A percentile compares a stretch with the other conserved stretches of the same genome.
Evolutionary conservation across 1,284 basidiomycete genomes (phyloP).

Genomic region (Moesziomyces parantarcticus): DNA sequence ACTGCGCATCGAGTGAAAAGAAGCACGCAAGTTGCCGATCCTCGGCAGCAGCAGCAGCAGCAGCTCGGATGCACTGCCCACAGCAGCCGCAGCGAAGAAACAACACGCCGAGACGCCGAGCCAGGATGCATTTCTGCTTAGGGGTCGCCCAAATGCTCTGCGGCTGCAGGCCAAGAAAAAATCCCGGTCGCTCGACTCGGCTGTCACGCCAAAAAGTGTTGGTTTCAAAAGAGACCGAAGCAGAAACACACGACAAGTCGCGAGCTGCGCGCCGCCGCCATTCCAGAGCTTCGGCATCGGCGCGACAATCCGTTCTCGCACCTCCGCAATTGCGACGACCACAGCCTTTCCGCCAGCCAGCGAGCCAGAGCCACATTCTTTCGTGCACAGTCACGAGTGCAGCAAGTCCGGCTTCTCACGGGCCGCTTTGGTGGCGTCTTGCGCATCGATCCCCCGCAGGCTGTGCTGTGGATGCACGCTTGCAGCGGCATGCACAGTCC

Average conservation of each 20-base stretch:
- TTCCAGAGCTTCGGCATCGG: slow-evolving; percentile 14
- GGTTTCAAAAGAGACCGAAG: slow-evolving; percentile 16
- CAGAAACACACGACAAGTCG: background rate
- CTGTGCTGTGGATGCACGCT: too few relatives aligned
- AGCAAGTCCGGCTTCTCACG: background rate
- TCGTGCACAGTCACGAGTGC: too few relatives aligned
- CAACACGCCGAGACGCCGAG: slow-evolving; percentile 7
- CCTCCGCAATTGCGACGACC: background rate
- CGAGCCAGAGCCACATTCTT: background rate
- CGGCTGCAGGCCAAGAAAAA: slow-evolving; percentile 23
- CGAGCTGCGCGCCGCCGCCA: slow-evolving; percentile 19
- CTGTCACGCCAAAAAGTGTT: slow-evolving; percentile 14
- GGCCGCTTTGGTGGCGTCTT: too few relatives aligned
- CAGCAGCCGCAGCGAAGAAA: slow-evolving; percentile 18
- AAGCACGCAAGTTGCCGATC: slow-evolving; percentile 13
- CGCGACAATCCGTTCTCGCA: background rate
- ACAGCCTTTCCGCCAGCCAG: background rate
- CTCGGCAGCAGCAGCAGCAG: too few relatives aligned
- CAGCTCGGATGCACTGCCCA: background rate
- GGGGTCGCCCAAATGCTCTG: background rate
- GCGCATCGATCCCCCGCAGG: too few relatives aligned
- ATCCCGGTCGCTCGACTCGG: background rate
- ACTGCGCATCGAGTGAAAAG: too few relatives aligned
- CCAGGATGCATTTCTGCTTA: background rate
- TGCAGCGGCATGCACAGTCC: too few relatives aligned